Conservation (phyloP, 2,329 filamentous ascomycete species). For the Albophoma yamanashiensis region DNA sequence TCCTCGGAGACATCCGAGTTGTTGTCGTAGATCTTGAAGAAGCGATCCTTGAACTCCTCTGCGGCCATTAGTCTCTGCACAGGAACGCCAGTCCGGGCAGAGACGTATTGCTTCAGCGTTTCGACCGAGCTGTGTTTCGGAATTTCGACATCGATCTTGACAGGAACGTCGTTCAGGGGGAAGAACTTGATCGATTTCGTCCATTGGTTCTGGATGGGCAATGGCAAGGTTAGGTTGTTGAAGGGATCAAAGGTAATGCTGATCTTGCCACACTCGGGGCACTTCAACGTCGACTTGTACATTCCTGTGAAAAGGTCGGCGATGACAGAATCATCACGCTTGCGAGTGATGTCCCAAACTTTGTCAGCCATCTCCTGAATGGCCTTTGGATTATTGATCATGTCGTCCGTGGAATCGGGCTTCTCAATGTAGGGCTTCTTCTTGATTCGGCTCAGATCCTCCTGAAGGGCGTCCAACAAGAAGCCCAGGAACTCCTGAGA, state of each 20-base stretch:
- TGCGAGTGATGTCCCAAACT: slow-evolving; percentile 86
- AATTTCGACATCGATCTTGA: slow-evolving; percentile 67
- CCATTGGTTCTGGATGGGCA: slow-evolving; percentile 82
- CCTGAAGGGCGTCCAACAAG: slow-evolving; percentile 85
- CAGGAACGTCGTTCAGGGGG: slow-evolving; percentile 60
- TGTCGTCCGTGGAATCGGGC: slow-evolving; percentile 93
- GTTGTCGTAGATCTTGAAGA: slow-evolving; percentile 81
- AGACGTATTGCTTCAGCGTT: slow-evolving; percentile 57
- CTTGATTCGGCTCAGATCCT: slow-evolving; percentile 85
- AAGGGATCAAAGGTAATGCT: slow-evolving; percentile 99
- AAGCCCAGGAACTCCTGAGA: slow-evolving; percentile 96
- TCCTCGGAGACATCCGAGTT: slow-evolving; percentile 56
- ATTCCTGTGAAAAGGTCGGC: slow-evolving; percentile 94
- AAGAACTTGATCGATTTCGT: slow-evolving; percentile 64
- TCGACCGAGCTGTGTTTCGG: slow-evolving; percentile 65
- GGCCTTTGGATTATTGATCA: slow-evolving; percentile 70
- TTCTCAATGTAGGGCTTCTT: slow-evolving; percentile 98
- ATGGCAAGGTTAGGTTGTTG: slow-evolving; percentile 82
- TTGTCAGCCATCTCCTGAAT: slow-evolving; percentile 78
- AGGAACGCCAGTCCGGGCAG: slow-evolving; percentile 55
- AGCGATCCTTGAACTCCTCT: slow-evolving; percentile 73
- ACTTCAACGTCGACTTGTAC: slow-evolving; percentile 96
- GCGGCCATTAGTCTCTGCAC: slow-evolving; percentile 60
- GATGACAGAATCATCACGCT: slow-evolving; percentile 88
- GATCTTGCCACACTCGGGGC: slow-evolving; percentile 83